A percentile compares a stretch with the other conserved stretches of the same genome.
These are phyloP conservation scores for Orbilia blumenaviensis DNA, from an alignment of 2,329 filamentous ascomycete species.

Conservation along the genomic window DNA sequence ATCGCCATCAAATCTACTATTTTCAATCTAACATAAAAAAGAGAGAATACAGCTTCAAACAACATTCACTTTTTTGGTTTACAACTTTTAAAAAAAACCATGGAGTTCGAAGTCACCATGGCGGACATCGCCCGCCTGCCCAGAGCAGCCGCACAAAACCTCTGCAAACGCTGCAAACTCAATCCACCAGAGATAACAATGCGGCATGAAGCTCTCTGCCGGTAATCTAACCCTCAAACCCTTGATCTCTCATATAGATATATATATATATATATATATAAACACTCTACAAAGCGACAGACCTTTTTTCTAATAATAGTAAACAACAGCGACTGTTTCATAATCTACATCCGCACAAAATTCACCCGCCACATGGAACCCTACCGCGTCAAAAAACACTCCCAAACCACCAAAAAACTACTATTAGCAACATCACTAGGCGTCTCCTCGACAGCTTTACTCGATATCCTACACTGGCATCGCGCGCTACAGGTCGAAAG, in stretches of 20 bases:
- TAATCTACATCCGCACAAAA: conserved; percentile 79
- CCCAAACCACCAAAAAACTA: conserved; percentile 62
- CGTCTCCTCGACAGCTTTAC: conserved; percentile 77
- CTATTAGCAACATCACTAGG: conserved; percentile 85
- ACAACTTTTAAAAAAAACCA: neutral
- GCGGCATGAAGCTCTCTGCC: conserved; percentile 37
- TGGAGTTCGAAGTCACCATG: conserved; percentile 53
- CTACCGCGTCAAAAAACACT: conserved; percentile 66
- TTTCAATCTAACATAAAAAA: neutral
- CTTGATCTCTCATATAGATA: conserved; percentile 44
- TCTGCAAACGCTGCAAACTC: conserved; percentile 43
- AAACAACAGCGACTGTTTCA: conserved; percentile 74
- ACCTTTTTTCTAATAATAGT: no score
- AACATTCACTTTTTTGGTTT: no score
- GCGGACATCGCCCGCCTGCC: conserved; percentile 48
- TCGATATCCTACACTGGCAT: conserved; percentile 78
- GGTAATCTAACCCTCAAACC: conserved; percentile 28
- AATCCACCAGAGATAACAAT: conserved; percentile 33
- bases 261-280: conserved; percentile 5
- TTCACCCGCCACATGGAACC: conserved; percentile 78
- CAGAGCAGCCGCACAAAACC: neutral
- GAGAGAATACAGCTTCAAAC: neutral
- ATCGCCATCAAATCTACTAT: neutral
- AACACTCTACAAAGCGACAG: neutral
- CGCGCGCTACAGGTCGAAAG: conserved; percentile 72